Base-by-base conservation (phyloP, 1,284 basidiomycete species). In the Xerocomus nothofagi region DNA sequence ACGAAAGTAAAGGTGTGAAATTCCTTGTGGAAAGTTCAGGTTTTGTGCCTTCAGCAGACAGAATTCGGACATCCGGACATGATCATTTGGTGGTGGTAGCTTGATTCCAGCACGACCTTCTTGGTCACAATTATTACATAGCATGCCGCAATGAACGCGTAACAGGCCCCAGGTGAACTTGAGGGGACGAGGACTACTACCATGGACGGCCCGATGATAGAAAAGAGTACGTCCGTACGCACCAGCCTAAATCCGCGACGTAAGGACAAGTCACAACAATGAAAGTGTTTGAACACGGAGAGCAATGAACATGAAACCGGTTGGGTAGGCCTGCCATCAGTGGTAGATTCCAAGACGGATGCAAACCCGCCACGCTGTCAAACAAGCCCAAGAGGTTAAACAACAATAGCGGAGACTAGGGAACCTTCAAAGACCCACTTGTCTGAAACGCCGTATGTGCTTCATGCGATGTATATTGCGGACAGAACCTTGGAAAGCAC, bases 181-280 rank as follows among this genome's bases (percentile, higher is more conserved):
- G 21, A 54, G 50, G 23, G 63, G 45, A 32, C 17, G 32, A 17
- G 42, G 20, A n/a, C n/a, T n/a, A 15, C 15, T 17, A 26, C 42
- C 33, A 7, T 40, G 37, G 31, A 40, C 20, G 15, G 58, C 23
- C 58, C 47, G 47, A 58, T 58, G 32, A 60, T 57, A 12, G 57
- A 60, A 31, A 58, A 58, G n/a, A 58, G 39, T n/a, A 58, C 17
- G 24, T 52, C 60, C 56, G 51, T 57, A 43, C 49, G 56, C 12
- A 39, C 50, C 21, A 49, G 17, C 47, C 56, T 57, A 39, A 10
- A 41, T 15, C 21, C 9, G n/a, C 18, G 8, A 9, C 2, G n/a
- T 54, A 18, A 59, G 44, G 5, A 17, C 1, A 11, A 26, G 3
- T 26, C 8, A 7, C 10, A 2, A 29, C 9, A 26, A 24, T 1